A percentile compares a stretch with the other conserved stretches of the same genome.
phyloP scores from a whole-genome alignment of 2,329 filamentous ascomycete species.

The Fusarium sp. region DNA sequence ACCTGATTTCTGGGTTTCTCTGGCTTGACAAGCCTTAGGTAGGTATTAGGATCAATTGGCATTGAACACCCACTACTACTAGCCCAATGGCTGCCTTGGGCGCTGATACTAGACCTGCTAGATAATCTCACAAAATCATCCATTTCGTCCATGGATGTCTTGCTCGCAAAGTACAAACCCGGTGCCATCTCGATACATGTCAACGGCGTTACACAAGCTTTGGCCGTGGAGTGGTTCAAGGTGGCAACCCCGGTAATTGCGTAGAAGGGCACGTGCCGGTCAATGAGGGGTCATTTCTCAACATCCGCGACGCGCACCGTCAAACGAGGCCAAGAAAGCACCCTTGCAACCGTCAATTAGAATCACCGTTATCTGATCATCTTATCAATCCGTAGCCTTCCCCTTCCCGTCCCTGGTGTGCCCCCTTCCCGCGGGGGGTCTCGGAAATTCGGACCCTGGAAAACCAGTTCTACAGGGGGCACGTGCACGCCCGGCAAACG shows the following conservation, averaged over 20 bases:
- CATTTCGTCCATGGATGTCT: too few relatives aligned
- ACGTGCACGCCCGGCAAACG: slow-evolving; percentile 38
- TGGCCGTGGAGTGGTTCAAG: background rate
- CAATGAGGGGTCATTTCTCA: background rate
- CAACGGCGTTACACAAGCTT: background rate
- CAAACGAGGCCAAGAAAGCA: background rate
- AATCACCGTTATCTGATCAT: slow-evolving; percentile 35
- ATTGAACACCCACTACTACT: background rate
- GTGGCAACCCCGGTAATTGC: background rate
- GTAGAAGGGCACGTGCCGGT: background rate
- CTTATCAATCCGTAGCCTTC: slow-evolving; percentile 29
- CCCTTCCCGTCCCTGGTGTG: background rate
- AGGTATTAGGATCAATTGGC: background rate
- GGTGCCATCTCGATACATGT: background rate
- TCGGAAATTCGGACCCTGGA: slow-evolving; percentile 24
- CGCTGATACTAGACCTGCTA: too few relatives aligned
- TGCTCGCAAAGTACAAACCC: too few relatives aligned
- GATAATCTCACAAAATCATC: too few relatives aligned
- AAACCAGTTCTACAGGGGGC: slow-evolving; percentile 30
- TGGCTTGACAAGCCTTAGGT: background rate
- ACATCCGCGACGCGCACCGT: background rate
- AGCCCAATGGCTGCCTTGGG: background rate
- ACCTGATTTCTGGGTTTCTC: background rate
- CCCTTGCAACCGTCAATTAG: background rate
- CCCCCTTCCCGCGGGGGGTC: background rate